Percentiles rank a stretch among this genome's conserved stretches.
Conservation (phyloP, 306 rosid species). For the Leucaena leucocephala region DNA sequence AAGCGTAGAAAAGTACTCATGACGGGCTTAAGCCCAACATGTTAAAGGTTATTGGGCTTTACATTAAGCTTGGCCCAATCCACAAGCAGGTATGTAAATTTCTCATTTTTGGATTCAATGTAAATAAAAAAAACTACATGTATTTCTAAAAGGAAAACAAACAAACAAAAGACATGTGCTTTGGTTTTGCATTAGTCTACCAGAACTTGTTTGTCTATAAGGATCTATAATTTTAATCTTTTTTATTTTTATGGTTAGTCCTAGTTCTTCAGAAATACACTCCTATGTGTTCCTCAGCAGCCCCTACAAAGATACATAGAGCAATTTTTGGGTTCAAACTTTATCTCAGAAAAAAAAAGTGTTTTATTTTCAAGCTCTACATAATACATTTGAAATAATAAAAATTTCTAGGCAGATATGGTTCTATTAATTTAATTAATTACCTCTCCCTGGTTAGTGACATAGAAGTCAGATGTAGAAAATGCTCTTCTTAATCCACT, state of each 20-base stretch:
- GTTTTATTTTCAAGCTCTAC: neutral
- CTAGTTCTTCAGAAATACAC: neutral
- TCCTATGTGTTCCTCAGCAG: neutral
- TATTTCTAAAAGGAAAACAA: neutral
- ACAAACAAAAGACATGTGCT: no score
- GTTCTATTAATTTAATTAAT: neutral
- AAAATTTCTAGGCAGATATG: neutral
- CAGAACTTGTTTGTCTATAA: neutral
- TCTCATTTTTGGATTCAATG: neutral
- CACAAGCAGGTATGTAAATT: neutral
- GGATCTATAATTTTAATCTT: no score
- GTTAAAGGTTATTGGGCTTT: neutral
- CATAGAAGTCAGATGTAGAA: constrained; percentile 30
- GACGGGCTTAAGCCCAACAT: neutral
- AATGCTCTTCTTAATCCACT: constrained; percentile 33
- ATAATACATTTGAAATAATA: neutral
- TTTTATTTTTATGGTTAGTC: no score
- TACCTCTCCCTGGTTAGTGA: neutral
- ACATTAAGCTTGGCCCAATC: neutral
- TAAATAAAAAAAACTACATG: neutral
- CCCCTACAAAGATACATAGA: constrained; percentile 9
- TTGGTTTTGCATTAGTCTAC: no score
- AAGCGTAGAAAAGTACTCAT: neutral
- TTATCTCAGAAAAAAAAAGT: neutral
- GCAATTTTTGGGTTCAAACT: neutral